phyloP scores from a whole-genome alignment of 345 rosid genomes.

The Arabis hirsuta region DNA sequence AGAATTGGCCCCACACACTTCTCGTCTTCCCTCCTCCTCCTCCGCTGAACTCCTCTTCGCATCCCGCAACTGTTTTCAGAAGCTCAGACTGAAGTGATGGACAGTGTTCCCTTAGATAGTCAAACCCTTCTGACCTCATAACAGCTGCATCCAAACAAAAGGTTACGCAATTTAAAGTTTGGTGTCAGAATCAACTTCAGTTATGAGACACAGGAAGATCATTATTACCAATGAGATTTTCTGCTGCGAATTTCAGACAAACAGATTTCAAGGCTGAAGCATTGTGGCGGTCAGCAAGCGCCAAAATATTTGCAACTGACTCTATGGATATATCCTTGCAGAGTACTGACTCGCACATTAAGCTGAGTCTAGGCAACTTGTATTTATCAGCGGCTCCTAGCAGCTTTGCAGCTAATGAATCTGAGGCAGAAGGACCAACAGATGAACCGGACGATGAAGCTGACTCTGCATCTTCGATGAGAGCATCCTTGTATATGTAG shows the following conservation, averaged over 20 bases:
- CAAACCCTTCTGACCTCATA: conserved; percentile 74
- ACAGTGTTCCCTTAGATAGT: conserved; percentile 67
- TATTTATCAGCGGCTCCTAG: conserved; percentile 89
- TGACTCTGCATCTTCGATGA: conserved; percentile 70
- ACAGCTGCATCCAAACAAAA: conserved; percentile 59
- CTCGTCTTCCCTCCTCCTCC: conserved; percentile 60
- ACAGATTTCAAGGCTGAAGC: conserved; percentile 79
- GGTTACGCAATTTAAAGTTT: not conserved
- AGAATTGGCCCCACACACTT: conserved; percentile 71
- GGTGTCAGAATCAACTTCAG: not conserved
- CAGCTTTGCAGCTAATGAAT: conserved; percentile 71
- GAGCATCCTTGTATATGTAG: conserved; percentile 76
- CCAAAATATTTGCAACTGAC: conserved; percentile 73
- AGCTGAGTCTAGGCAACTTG: conserved; percentile 74
- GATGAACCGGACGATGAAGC: conserved; percentile 56
- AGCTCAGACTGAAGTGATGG: conserved; percentile 73
- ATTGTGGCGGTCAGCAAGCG: conserved; percentile 77
- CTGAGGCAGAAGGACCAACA: conserved; percentile 53
- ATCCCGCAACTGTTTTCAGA: conserved; percentile 74
- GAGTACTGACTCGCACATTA: conserved; percentile 85
- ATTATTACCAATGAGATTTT: conserved; percentile 77
- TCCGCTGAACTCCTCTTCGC: conserved; percentile 64
- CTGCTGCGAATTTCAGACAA: conserved; percentile 90
- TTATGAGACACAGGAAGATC: conserved; percentile 27
- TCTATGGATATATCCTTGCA: conserved; percentile 84